These are phyloP conservation scores for Ophiorrhiza pumila DNA, from an alignment of 257 asterid genomes.

Conservation along the genomic window DNA sequence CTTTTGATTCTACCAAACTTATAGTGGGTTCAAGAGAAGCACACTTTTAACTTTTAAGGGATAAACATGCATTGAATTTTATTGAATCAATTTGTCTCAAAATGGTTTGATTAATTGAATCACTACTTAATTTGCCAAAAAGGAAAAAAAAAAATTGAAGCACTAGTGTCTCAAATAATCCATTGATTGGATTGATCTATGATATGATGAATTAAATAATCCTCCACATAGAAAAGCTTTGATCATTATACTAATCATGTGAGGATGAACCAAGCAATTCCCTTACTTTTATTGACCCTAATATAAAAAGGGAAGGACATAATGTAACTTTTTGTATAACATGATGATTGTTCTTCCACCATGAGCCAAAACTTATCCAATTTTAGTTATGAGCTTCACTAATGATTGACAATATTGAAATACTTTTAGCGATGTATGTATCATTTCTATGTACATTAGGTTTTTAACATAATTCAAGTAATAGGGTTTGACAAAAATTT, in stretches of 20 bases:
- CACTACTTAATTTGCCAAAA: no score
- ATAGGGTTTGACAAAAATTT: no score
- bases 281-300: neutral
- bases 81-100: neutral
- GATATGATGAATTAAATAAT: neutral
- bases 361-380: slow-evolving; percentile 7
- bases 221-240: slow-evolving; percentile 15
- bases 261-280: neutral
- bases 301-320: slow-evolving; percentile 5
- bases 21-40: slow-evolving; percentile 14
- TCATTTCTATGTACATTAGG: neutral
- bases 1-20: slow-evolving; percentile 6
- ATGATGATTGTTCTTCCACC: slow-evolving; percentile 18
- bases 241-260: slow-evolving; percentile 27
- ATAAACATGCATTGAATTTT: slow-evolving; percentile 7
- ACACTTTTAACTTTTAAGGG: neutral
- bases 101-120: neutral
- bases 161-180: neutral
- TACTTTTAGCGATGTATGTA: neutral
- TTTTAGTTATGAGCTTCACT: neutral
- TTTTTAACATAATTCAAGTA: no score
- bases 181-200: neutral
- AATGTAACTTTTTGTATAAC: slow-evolving; percentile 18
- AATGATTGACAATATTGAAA: neutral
- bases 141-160: no score